Base-by-base conservation (phyloP, 1,139 yeast species). In the Kurtzmaniella quercitrusa region DNA sequence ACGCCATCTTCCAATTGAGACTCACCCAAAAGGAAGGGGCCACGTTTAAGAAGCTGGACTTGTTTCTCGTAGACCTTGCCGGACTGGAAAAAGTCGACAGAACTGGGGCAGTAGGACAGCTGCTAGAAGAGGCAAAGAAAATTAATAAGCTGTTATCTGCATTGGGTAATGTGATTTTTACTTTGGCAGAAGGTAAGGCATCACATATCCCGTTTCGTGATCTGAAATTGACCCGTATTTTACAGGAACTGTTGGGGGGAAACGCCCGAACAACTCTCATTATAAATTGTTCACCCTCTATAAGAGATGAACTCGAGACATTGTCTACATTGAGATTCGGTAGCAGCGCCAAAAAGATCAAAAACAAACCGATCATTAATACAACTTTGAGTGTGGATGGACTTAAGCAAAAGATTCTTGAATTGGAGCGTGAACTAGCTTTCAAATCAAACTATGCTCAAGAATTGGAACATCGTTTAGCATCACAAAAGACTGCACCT, bases 41-140 rank as follows among this genome's bases (percentile, higher is more conserved):
- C 2, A 68, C 77, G 11, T 69, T 76, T 36, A 86, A 82, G 55
- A 71, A 76, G 37, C 83, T 89, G n/a, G 80, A 74, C 47, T 68
- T 89, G 44, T 86, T 83, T 54, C 64, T 89, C 41, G 94, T 88
- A 9, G 97, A 89, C 64, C 70, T 89, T 49, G 96, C 96, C 0
- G 96, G 96, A 3, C 82, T 93, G 35, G 96, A 89, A 61, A 87
- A 86, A 58, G 82, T 87, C n/a, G 82, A 82, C 44, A 86, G 83
- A 52, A 82, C 95, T 0, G 93, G 94, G 2, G 94, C 89, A 0
- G 64, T 78, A 2, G 94, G 93, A 1, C 82, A 81, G 49, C 74
- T 84, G 1, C 65, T 87, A 15, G 91, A 88, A 56, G 96, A 89
- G 52, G 91, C 95, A 0, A 85, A 85, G 54, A 87, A 84, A 51